A percentile compares a stretch with the other conserved stretches of the same genome.
Conservation (phyloP, 352 stramenopile genomes). For the Chrysophaeum taylorii region DNA sequence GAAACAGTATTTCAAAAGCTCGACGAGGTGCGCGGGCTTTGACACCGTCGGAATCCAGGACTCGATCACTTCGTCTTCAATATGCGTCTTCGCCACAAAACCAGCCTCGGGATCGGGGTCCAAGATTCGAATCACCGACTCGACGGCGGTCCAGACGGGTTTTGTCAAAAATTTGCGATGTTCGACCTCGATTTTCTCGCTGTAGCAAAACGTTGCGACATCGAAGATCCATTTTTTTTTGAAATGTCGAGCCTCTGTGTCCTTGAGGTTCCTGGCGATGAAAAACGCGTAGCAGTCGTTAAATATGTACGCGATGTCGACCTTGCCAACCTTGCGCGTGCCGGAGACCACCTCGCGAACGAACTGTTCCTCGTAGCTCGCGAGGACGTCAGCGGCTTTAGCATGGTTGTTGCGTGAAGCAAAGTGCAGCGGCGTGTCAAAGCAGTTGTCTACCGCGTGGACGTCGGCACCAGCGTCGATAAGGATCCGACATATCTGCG, state of each 20-base stretch:
- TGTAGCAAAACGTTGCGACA: constrained; percentile 10
- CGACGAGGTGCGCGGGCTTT: constrained; percentile 12
- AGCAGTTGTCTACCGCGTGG: constrained; percentile 18
- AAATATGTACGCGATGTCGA: constrained; percentile 12
- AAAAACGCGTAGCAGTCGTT: constrained; percentile 10
- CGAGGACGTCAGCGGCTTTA: constrained; percentile 7
- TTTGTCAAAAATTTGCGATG: not conserved
- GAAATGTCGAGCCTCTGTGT: constrained; percentile 19
- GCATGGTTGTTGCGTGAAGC: constrained; percentile 2
- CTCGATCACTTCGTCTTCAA: not conserved
- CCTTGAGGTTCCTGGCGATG: constrained; percentile 19
- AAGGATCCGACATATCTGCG: not conserved
- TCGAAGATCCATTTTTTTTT: constrained; percentile 24
- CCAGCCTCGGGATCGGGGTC: constrained; percentile 23
- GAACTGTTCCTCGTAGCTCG: constrained; percentile 11
- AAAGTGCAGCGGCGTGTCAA: constrained; percentile 20
- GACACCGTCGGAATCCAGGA: constrained; percentile 15
- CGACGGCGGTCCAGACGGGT: not conserved
- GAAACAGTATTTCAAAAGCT: constrained; percentile 20
- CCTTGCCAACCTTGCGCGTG: not conserved
- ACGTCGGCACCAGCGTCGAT: constrained; percentile 18
- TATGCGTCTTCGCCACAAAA: not conserved
- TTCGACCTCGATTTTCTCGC: not conserved
- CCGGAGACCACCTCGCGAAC: not conserved
- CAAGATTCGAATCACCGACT: not conserved